phyloP scores from a whole-genome alignment of 108 stramenopile genomes.

The Nitzschia sp. region DNA sequence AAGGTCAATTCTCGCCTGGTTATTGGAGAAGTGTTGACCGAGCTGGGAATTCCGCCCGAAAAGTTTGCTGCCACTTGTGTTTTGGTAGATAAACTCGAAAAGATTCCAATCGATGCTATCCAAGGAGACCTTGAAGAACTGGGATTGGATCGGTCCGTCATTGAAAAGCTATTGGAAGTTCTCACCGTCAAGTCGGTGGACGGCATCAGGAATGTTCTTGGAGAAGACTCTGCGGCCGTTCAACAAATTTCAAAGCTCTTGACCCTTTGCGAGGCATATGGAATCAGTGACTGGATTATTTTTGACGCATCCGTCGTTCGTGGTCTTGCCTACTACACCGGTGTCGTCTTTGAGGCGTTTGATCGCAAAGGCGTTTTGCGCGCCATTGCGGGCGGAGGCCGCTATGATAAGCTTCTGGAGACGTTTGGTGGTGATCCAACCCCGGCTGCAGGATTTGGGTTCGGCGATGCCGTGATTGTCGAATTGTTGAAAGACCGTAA shows the following conservation, averaged over 20 bases:
- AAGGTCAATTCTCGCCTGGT: constrained; percentile 93
- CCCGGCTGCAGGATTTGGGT: constrained; percentile 97
- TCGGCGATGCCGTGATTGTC: constrained; percentile 98
- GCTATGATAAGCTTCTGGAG: constrained; percentile 95
- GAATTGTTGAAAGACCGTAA: constrained; percentile 90
- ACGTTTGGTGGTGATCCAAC: constrained; percentile 94
- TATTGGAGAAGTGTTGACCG: constrained; percentile 86
- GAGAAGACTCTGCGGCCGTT: constrained; percentile 86
- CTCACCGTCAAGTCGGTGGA: constrained; percentile 89
- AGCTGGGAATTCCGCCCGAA: constrained; percentile 87
- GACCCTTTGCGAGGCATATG: constrained; percentile 81
- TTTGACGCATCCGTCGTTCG: constrained; percentile 96
- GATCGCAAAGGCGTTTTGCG: constrained; percentile 93
- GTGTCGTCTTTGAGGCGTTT: constrained; percentile 97
- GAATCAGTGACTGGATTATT: constrained; percentile 91
- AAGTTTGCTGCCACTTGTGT: constrained; percentile 97
- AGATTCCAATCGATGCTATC: constrained; percentile 93
- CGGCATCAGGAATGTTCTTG: constrained; percentile 70
- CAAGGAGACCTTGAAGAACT: constrained; percentile 88
- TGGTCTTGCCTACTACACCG: constrained; percentile 97
- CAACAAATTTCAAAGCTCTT: constrained; percentile 75
- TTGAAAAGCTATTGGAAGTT: constrained; percentile 80
- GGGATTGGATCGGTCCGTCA: constrained; percentile 76
- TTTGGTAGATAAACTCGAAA: constrained; percentile 97
- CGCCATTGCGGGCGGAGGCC: constrained; percentile 98